A percentile compares a stretch with the other conserved stretches of the same genome.
phyloP scores from a whole-genome alignment of 2,329 filamentous ascomycete species.

The Aspergillus clavatus region DNA sequence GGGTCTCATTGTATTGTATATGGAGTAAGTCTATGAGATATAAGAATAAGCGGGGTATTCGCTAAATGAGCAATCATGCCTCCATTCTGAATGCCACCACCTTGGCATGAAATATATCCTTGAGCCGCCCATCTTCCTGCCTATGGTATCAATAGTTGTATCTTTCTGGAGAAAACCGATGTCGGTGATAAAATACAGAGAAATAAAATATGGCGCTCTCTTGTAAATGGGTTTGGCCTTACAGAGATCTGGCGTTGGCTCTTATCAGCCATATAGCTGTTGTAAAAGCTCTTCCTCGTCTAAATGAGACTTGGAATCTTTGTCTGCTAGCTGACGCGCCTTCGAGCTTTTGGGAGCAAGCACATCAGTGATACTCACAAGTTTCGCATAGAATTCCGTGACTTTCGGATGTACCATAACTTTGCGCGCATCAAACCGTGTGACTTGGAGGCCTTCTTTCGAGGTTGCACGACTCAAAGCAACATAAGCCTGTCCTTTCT shows the following conservation, averaged over 20 bases:
- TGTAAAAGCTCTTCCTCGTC: constrained; percentile 42
- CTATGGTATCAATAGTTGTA: constrained; percentile 12
- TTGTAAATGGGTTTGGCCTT: background rate
- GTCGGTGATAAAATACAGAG: background rate
- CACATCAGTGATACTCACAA: constrained; percentile 66
- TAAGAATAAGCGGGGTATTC: no score
- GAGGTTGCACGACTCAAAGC: constrained; percentile 88
- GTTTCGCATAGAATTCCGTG: constrained; percentile 74
- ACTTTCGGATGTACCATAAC: constrained; percentile 93
- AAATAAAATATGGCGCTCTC: background rate
- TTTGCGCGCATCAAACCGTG: constrained; percentile 81
- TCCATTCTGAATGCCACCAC: background rate
- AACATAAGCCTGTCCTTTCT: constrained; percentile 97
- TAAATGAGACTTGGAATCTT: constrained; percentile 34
- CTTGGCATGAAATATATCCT: no score
- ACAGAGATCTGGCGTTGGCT: background rate
- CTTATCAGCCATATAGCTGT: constrained; percentile 10
- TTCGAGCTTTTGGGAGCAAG: constrained; percentile 25
- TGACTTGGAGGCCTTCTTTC: constrained; percentile 79
- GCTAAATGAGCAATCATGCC: no score
- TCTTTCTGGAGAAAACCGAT: background rate
- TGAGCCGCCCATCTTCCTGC: background rate
- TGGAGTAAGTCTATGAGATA: no score
- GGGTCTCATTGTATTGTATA: no score
- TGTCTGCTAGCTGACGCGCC: constrained; percentile 29